These are phyloP conservation scores for Xylogone sp. DNA, from an alignment of 2,329 filamentous ascomycete genomes.

Conservation along the genomic window DNA sequence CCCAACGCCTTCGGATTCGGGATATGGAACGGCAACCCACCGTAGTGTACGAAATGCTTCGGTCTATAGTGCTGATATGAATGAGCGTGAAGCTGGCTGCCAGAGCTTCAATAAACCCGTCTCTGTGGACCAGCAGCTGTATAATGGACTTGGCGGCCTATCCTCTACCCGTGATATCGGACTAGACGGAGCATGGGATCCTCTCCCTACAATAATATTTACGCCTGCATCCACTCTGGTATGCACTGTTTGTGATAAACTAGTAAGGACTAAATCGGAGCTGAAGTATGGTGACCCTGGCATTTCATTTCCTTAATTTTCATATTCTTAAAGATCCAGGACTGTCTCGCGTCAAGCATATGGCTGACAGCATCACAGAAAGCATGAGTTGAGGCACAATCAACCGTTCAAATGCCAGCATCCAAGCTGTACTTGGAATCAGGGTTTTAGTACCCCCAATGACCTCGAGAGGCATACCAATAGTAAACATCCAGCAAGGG, in stretches of 20 bases:
- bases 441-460: slow-evolving; percentile 68
- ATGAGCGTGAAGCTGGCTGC: not conserved
- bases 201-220: not conserved
- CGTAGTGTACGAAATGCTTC: not conserved
- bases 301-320: too few relatives aligned
- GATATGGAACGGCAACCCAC: not conserved
- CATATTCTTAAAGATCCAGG: too few relatives aligned
- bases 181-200: not conserved
- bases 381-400: slow-evolving; percentile 67
- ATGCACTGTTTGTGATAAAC: not conserved
- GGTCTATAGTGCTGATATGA: not conserved
- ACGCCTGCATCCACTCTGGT: not conserved
- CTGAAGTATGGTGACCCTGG: not conserved
- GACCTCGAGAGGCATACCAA: slow-evolving; percentile 77
- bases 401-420: slow-evolving; percentile 63
- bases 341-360: too few relatives aligned
- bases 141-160: not conserved
- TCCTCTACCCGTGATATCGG: not conserved
- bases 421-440: slow-evolving; percentile 47
- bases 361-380: slow-evolving; percentile 48
- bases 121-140: not conserved
- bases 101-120: not conserved
- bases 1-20: not conserved
- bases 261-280: not conserved
- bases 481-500: slow-evolving; percentile 59